phyloP scores from a whole-genome alignment of 352 stramenopile genomes.

The Phytophthora syringae region DNA sequence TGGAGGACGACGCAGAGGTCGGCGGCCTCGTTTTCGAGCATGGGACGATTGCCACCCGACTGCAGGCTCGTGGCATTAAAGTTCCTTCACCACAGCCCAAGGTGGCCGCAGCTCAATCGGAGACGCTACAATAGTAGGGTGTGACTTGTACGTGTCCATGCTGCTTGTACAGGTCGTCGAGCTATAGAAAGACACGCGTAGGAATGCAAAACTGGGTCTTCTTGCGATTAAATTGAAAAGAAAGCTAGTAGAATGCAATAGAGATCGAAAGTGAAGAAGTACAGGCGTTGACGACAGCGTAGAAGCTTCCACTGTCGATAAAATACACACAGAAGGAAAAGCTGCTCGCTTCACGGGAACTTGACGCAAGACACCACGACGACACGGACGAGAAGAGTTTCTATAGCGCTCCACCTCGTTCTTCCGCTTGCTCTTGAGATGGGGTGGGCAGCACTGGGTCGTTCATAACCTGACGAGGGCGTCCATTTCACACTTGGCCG shows the following conservation, averaged over 20 bases:
- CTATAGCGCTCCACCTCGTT: conserved; percentile 36
- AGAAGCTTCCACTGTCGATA: conserved; percentile 37
- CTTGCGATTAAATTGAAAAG: conserved; percentile 29
- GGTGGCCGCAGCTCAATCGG: conserved; percentile 6
- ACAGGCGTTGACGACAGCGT: conserved; percentile 35
- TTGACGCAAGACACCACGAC: conserved; percentile 46
- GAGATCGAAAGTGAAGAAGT: conserved; percentile 35
- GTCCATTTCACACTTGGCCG: conserved; percentile 29
- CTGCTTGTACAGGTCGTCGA: not conserved
- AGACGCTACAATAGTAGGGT: conserved; percentile 13
- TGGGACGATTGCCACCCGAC: conserved; percentile 40
- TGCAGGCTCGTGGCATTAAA: conserved; percentile 31
- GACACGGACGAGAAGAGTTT: conserved; percentile 40
- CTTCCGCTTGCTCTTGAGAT: conserved; percentile 20
- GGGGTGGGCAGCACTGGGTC: conserved; percentile 12
- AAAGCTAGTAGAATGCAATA: conserved; percentile 24
- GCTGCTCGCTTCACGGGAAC: conserved; percentile 34
- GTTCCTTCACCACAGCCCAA: conserved; percentile 11
- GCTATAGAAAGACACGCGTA: conserved; percentile 2
- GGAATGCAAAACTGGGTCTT: conserved; percentile 41
- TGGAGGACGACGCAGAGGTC: conserved; percentile 60
- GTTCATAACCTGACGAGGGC: conserved; percentile 25
- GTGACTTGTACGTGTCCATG: too few species aligned
- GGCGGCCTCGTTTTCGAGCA: conserved; percentile 60
- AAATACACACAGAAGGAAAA: conserved; percentile 48